phyloP scores from a whole-genome alignment of 768 basidiomycete species.

The Kwoniella sp. region DNA sequence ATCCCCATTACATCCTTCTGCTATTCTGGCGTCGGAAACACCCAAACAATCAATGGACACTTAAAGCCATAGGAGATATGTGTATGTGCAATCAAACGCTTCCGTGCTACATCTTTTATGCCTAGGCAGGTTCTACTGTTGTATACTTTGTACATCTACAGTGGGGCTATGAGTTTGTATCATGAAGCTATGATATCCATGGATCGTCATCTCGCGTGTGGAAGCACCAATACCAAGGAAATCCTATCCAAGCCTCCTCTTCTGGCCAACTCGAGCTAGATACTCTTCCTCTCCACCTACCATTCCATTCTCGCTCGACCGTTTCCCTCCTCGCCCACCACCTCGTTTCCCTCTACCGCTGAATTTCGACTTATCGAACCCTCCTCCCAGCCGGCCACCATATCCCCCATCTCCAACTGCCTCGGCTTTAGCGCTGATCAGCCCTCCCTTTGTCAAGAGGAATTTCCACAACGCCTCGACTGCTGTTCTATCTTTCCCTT shows the following conservation, averaged over 20 bases:
- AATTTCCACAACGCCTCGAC: conserved; percentile 51
- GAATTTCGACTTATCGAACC: background rate
- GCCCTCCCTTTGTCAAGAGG: conserved; percentile 41
- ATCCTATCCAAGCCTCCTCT: background rate
- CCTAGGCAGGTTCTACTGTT: too few relatives aligned
- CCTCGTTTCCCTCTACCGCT: background rate
- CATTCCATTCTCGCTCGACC: background rate
- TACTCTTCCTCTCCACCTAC: background rate
- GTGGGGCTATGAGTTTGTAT: too few relatives aligned
- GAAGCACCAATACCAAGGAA: too few relatives aligned
- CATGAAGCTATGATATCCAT: too few relatives aligned
- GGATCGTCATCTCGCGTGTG: too few relatives aligned
- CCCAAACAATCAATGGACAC: too few relatives aligned
- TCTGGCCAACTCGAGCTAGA: background rate
- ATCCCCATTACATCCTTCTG: too few relatives aligned
- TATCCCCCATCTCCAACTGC: conserved; percentile 7
- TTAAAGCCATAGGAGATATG: too few relatives aligned
- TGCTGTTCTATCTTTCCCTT: conserved; percentile 37
- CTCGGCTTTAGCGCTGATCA: conserved; percentile 17
- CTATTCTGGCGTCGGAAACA: too few relatives aligned
- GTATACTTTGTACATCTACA: too few relatives aligned
- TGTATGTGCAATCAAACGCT: too few relatives aligned
- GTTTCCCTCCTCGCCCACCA: background rate
- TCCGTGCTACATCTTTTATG: too few relatives aligned
- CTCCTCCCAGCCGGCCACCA: conserved; percentile 5